These are phyloP conservation scores for Castanospermum australe DNA, from an alignment of 306 rosid species.

Conservation along the genomic window DNA sequence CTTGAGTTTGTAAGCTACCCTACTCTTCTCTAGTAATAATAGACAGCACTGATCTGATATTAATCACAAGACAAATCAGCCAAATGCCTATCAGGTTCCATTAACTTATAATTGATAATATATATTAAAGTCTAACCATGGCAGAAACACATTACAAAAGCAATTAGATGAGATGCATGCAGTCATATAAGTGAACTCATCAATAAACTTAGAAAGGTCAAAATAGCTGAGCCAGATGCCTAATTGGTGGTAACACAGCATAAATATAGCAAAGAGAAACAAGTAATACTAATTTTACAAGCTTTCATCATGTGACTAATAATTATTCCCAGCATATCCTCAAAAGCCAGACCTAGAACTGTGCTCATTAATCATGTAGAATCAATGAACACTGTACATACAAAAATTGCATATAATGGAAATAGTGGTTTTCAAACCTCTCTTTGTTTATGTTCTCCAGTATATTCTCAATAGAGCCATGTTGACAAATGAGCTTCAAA, in stretches of 20 bases:
- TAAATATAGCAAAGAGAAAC: conserved; percentile 19
- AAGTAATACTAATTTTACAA: neutral
- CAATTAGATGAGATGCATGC: neutral
- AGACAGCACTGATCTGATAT: neutral
- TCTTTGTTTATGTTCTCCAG: conserved; percentile 85
- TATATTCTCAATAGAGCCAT: conserved; percentile 85
- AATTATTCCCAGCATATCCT: neutral
- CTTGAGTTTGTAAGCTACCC: neutral
- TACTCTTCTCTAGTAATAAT: neutral
- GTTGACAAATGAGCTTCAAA: conserved; percentile 90
- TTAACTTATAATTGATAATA: neutral
- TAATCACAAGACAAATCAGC: neutral
- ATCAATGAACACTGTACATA: neutral
- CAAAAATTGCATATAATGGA: conserved; percentile 9
- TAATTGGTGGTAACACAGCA: neutral
- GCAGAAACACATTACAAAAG: neutral
- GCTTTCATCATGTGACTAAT: neutral
- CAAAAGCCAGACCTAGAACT: neutral
- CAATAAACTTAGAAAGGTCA: conserved; percentile 3
- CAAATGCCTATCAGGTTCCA: neutral
- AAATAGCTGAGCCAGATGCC: conserved; percentile 12
- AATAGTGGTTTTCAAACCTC: conserved; percentile 48
- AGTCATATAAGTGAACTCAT: conserved; percentile 1
- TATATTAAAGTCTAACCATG: neutral
- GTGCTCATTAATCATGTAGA: too few relatives aligned